phyloP scores from a whole-genome alignment of 805 yeast species.

The Candida pseudofarinosa region DNA sequence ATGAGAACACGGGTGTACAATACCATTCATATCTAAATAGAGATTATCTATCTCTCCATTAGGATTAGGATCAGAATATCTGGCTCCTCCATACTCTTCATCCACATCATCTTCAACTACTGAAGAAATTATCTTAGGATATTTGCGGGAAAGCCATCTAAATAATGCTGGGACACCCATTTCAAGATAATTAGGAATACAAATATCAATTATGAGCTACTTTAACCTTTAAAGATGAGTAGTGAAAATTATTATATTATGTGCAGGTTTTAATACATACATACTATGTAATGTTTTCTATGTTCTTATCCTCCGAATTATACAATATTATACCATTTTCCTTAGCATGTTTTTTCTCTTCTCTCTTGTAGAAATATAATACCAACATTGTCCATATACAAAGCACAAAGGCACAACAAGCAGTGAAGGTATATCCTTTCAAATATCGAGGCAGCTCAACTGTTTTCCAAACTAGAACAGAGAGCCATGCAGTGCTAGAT shows the following conservation, averaged over 20 bases:
- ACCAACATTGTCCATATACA: conserved; percentile 46
- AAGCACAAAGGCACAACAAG: conserved; percentile 41
- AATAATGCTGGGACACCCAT: conserved; percentile 99
- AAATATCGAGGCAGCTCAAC: conserved; percentile 48
- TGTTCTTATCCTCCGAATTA: conserved; percentile 8
- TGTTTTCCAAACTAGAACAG: conserved; percentile 48
- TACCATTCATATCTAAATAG: conserved; percentile 97
- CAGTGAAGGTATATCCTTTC: conserved; percentile 48
- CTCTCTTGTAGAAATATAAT: conserved; percentile 37
- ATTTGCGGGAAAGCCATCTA: conserved; percentile 90
- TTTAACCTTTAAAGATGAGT: neutral
- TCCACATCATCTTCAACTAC: conserved; percentile 72
- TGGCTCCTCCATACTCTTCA: conserved; percentile 62
- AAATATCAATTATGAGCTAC: neutral
- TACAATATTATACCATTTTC: conserved; percentile 28
- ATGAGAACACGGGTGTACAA: conserved; percentile 98
- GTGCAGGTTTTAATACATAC: neutral
- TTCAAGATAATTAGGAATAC: neutral
- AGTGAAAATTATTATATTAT: neutral
- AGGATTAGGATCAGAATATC: conserved; percentile 75
- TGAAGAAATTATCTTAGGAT: conserved; percentile 90
- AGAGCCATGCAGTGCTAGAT: conserved; percentile 47
- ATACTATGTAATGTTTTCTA: neutral
- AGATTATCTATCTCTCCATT: conserved; percentile 94
- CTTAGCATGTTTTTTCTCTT: conserved; percentile 23